phyloP scores from a whole-genome alignment of 2,329 filamentous ascomycete species.

The Colletotrichum agaves region DNA sequence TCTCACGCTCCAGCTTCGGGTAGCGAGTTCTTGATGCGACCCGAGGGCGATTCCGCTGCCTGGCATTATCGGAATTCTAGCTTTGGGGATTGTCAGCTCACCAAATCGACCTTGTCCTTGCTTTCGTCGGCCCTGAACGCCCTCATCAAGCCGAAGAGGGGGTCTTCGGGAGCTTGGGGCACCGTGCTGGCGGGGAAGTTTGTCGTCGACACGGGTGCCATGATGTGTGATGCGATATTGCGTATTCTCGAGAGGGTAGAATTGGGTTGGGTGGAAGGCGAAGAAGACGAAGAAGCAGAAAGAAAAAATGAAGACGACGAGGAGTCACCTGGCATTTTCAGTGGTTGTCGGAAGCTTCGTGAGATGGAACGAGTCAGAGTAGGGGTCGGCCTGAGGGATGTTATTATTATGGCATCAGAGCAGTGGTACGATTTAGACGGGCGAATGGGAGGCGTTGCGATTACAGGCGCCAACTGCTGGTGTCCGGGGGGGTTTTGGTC shows the following conservation, averaged over 20 bases:
- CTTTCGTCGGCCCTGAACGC: constrained; percentile 84
- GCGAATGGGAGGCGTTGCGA: constrained; percentile 37
- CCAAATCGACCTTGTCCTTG: constrained; percentile 90
- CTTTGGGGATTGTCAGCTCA: constrained; percentile 53
- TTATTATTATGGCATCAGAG: constrained; percentile 37
- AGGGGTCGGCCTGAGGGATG: constrained; percentile 28
- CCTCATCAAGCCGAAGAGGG: constrained; percentile 91
- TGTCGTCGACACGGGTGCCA: constrained; percentile 71
- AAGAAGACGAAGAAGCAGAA: constrained; percentile 43
- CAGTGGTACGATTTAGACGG: constrained; percentile 37
- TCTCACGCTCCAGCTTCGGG: constrained; percentile 15
- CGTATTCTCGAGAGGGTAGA: constrained; percentile 63
- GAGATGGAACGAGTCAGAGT: constrained; percentile 32
- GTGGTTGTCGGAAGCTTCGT: constrained; percentile 35
- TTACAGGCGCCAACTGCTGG: constrained; percentile 31
- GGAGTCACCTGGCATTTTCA: constrained; percentile 42
- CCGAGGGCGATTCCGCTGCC: not conserved
- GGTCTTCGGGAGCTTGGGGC: constrained; percentile 92
- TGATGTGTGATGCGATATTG: constrained; percentile 72
- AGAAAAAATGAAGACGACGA: constrained; percentile 47
- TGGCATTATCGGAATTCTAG: no score
- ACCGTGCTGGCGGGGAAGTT: constrained; percentile 82
- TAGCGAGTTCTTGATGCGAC: not conserved
- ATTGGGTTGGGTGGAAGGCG: constrained; percentile 52
- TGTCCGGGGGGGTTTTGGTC: not conserved